phyloP scores from a whole-genome alignment of 2,329 filamentous ascomycete genomes.

The Claviceps sp. region DNA sequence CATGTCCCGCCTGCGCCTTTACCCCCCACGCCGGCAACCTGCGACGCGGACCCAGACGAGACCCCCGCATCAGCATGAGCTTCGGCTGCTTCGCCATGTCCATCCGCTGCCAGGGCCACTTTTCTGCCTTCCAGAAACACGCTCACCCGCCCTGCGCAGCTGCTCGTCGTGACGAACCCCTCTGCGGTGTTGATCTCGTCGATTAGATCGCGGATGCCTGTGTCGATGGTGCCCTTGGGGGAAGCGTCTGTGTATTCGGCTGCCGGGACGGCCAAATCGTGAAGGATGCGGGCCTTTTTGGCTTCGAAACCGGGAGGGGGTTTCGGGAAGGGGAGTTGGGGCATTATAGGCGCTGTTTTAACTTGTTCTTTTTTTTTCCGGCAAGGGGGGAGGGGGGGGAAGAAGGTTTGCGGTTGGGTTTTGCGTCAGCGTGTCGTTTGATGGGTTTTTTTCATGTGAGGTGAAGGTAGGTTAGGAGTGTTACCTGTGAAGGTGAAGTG shows the following conservation, averaged over 20 bases:
- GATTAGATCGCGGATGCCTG: constrained; percentile 63
- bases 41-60: constrained; percentile 4
- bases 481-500: too few relatives aligned
- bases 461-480: too few relatives aligned
- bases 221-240: constrained; percentile 79
- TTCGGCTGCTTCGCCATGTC: constrained; percentile 6
- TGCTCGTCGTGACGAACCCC: constrained; percentile 82
- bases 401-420: not conserved
- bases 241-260: constrained; percentile 69
- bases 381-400: not conserved
- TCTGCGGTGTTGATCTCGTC: constrained; percentile 60
- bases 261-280: constrained; percentile 53
- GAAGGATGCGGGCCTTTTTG: constrained; percentile 62
- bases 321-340: constrained; percentile 13
- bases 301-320: constrained; percentile 31
- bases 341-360: constrained; percentile 11
- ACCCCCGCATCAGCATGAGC: constrained; percentile 4
- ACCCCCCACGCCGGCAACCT: constrained; percentile 54
- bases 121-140: constrained; percentile 75
- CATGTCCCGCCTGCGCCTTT: constrained; percentile 77
- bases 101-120: constrained; percentile 3
- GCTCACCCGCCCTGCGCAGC: constrained; percentile 76
- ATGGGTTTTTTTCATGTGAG: too few relatives aligned
- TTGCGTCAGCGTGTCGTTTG: too few relatives aligned
- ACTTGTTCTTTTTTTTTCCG: not conserved